Evolutionary conservation across 805 yeast species (phyloP).

Genomic region (Ogataea corticis): DNA sequence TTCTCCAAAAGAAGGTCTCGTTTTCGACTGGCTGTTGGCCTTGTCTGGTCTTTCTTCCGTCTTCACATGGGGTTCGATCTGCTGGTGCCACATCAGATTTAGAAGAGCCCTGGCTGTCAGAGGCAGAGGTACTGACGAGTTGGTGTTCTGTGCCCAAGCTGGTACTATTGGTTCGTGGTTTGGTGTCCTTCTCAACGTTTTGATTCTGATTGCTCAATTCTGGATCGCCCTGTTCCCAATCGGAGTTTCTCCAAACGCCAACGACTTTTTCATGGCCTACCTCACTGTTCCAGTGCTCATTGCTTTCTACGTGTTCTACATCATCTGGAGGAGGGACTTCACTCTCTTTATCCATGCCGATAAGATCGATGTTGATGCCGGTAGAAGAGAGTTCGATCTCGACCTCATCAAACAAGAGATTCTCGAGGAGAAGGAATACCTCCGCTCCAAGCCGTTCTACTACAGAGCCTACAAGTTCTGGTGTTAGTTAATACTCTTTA

Average conservation of each 20-base stretch:
- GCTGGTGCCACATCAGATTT: constrained; percentile 67
- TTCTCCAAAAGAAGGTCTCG: constrained; percentile 51
- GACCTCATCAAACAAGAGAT: constrained; percentile 58
- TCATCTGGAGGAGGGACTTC: constrained; percentile 46
- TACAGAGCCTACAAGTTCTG: constrained; percentile 57
- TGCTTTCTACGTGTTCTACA: constrained; percentile 41
- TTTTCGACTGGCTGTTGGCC: constrained; percentile 77
- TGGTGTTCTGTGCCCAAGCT: constrained; percentile 63
- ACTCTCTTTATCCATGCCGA: constrained; percentile 42
- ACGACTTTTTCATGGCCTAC: constrained; percentile 63
- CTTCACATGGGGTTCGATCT: constrained; percentile 78
- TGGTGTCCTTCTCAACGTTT: constrained; percentile 57
- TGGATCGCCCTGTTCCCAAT: constrained; percentile 80
- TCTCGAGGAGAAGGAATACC: constrained; percentile 53
- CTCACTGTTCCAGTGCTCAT: constrained; percentile 65
- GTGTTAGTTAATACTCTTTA: constrained; percentile 46
- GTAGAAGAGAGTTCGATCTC: constrained; percentile 60
- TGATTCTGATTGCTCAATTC: constrained; percentile 74
- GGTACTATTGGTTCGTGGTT: constrained; percentile 69
- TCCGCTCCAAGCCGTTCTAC: constrained; percentile 47
- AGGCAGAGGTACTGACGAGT: constrained; percentile 68
- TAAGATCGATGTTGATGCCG: constrained; percentile 61
- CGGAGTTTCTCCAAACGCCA: constrained; percentile 51
- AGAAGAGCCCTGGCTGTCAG: constrained; percentile 64
- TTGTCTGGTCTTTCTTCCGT: constrained; percentile 75